Evolutionary conservation across 2,329 filamentous ascomycete genomes (phyloP).

Genomic region (Botryosphaeria dothidea): DNA sequence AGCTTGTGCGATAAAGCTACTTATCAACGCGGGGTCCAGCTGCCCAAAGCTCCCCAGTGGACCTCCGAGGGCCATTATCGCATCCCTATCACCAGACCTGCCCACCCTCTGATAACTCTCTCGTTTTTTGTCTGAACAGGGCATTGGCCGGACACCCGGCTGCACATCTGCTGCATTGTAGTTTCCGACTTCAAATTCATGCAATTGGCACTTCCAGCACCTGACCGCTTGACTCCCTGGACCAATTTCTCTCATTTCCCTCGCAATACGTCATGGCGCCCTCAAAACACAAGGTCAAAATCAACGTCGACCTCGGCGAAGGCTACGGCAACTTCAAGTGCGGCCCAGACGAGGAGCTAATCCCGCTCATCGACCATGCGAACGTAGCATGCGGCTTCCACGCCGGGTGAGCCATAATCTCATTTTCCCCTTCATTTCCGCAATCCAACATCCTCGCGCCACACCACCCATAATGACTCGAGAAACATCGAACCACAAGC

Average conservation of each 20-base stretch:
- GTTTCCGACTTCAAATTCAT: neutral
- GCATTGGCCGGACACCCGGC: neutral
- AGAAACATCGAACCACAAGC: neutral
- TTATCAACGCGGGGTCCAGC: conserved; percentile 1
- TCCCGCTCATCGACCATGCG: conserved; percentile 62
- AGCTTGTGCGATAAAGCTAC: conserved; percentile 6
- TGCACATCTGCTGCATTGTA: neutral
- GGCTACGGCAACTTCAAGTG: conserved; percentile 53
- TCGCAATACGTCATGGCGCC: conserved; percentile 45
- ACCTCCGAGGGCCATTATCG: neutral
- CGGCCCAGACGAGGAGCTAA: conserved; percentile 60
- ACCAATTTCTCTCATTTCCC: neutral
- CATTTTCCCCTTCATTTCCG: too few relatives aligned
- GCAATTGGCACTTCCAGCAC: too few relatives aligned
- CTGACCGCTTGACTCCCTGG: too few relatives aligned
- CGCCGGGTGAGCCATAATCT: conserved; percentile 35
- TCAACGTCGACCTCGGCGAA: conserved; percentile 57
- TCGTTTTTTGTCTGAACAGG: neutral
- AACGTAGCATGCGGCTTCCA: conserved; percentile 65
- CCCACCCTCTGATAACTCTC: neutral
- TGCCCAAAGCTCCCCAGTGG: neutral
- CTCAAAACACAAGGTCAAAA: conserved; percentile 54
- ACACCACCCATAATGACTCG: neutral
- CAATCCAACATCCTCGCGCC: too few relatives aligned
- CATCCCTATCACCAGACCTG: neutral